These are phyloP conservation scores for Plasmodium gonderi DNA, from an alignment of 169 alveolate species.

Conservation along the genomic window DNA sequence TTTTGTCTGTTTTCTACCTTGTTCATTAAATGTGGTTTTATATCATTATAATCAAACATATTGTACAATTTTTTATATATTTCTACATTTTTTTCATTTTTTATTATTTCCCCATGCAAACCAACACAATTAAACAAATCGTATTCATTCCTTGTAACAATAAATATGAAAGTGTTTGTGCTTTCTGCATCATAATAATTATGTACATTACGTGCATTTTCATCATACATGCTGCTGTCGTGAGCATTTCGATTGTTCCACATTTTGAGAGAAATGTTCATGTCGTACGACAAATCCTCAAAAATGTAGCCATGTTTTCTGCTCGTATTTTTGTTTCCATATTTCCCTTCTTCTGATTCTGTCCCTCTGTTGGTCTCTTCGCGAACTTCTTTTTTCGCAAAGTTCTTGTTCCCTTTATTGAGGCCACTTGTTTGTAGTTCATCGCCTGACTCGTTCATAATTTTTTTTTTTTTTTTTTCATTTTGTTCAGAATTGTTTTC, in stretches of 20 bases:
- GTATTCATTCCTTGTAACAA: constrained; percentile 53
- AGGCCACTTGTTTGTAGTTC: not conserved
- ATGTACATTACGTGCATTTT: constrained; percentile 23
- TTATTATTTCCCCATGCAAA: constrained; percentile 69
- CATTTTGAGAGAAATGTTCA: not conserved
- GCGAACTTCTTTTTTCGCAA: not conserved
- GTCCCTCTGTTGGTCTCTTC: not conserved
- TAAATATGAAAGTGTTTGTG: constrained; percentile 29
- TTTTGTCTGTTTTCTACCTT: not conserved
- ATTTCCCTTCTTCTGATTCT: not conserved
- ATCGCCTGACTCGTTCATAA: constrained; percentile 28
- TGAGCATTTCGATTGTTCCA: not conserved
- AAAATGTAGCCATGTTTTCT: not conserved
- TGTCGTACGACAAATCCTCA: not conserved
- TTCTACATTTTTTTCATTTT: constrained; percentile 60
- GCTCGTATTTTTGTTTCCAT: not conserved
- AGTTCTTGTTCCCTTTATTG: not conserved
- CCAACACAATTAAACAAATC: constrained; percentile 66
- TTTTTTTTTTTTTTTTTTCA: not conserved
- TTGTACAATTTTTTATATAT: constrained; percentile 53
- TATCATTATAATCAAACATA: constrained; percentile 12
- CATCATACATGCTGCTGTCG: constrained; percentile 22
- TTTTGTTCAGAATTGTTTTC: too few species aligned
- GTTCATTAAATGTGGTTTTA: constrained; percentile 10
- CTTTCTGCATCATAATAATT: constrained; percentile 67